Conservation (phyloP, 2,329 filamentous ascomycete genomes). For the Venturia pyrina region DNA sequence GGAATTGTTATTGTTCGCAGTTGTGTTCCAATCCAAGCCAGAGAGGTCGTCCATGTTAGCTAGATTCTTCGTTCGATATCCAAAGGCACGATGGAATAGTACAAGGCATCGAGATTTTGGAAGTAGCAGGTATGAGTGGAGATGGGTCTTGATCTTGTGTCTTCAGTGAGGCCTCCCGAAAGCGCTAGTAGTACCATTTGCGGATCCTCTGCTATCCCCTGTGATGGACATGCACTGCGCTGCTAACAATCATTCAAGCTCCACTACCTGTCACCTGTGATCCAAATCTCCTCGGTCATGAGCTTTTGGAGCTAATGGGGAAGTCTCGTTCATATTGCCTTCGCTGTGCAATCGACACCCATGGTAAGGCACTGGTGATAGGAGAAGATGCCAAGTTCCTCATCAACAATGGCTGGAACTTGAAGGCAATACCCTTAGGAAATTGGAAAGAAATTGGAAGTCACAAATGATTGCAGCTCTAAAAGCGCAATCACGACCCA, state of each 20-base stretch:
- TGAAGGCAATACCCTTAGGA: no score
- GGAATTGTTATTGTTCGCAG: slow-evolving; percentile 21
- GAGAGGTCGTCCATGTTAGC: slow-evolving; percentile 38
- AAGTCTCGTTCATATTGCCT: no score
- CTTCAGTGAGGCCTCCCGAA: background rate
- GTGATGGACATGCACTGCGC: background rate
- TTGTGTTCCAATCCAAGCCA: slow-evolving; percentile 36
- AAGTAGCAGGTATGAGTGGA: background rate
- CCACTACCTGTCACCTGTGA: no score
- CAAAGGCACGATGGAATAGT: background rate
- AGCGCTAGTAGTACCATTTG: background rate
- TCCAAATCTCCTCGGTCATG: background rate
- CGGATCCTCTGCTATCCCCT: background rate
- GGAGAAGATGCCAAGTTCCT: no score
- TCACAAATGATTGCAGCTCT: no score
- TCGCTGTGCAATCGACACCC: no score
- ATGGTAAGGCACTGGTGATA: no score
- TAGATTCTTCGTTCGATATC: background rate
- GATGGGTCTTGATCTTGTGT: background rate
- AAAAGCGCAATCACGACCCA: background rate
- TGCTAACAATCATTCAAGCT: background rate
- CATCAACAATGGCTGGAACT: no score
- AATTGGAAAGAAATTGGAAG: no score
- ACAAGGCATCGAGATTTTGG: background rate
- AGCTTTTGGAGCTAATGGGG: background rate